These are phyloP conservation scores for Starmerella apicola DNA, from an alignment of 805 yeast genomes.

Conservation along the genomic window DNA sequence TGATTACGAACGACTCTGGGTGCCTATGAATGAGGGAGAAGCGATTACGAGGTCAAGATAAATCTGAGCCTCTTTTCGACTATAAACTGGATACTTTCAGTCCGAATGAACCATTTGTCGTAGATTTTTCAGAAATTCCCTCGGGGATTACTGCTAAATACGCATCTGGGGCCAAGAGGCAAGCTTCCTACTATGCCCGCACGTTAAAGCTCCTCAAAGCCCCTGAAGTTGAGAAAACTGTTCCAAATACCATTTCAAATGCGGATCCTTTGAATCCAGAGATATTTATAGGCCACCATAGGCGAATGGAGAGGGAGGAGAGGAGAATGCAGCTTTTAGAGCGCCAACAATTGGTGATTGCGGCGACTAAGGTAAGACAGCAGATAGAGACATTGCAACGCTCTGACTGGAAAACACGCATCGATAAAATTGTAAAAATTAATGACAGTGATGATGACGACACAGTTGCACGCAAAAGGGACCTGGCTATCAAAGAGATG, in stretches of 20 bases:
- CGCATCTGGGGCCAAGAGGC: not conserved
- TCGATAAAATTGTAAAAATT: constrained; percentile 40
- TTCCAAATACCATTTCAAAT: no score
- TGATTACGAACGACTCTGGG: not conserved
- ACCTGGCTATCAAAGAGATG: constrained; percentile 40
- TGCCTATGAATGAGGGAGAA: constrained; percentile 19
- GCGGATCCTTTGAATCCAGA: constrained; percentile 39
- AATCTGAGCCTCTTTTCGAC: constrained; percentile 19
- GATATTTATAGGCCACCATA: constrained; percentile 37
- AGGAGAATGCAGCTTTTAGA: constrained; percentile 45
- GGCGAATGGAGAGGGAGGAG: constrained; percentile 53
- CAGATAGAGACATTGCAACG: constrained; percentile 35
- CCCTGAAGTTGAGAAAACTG: not conserved
- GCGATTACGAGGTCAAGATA: constrained; percentile 15
- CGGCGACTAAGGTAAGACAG: constrained; percentile 38
- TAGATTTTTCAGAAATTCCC: constrained; percentile 7
- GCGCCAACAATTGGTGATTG: constrained; percentile 39
- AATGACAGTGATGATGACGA: constrained; percentile 35
- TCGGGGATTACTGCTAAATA: constrained; percentile 3
- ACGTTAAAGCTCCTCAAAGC: not conserved
- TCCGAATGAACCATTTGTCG: constrained; percentile 4
- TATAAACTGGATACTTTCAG: constrained; percentile 17
- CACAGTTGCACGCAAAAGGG: constrained; percentile 43
- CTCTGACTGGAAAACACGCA: constrained; percentile 37
- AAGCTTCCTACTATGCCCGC: not conserved